Evolutionary conservation across 73 alveolate genomes (phyloP).

Genomic region (Diophrys sp.): DNA sequence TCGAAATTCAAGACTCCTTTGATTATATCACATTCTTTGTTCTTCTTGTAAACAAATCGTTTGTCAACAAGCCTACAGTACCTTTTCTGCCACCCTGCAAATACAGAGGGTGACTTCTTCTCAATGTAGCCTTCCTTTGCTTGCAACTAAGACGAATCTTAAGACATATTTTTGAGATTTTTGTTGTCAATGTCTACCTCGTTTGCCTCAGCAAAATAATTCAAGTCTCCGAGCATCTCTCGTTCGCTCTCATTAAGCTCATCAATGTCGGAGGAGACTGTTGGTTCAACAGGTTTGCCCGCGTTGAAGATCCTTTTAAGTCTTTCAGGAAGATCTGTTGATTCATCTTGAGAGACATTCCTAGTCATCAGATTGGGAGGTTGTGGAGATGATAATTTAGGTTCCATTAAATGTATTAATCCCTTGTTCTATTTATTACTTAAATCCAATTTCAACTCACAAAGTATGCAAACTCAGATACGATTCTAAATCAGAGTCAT

Average conservation of each 20-base stretch:
- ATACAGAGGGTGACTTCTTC: not conserved
- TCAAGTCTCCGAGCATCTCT: not conserved
- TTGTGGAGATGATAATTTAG: too few relatives aligned
- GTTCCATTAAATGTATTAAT: too few relatives aligned
- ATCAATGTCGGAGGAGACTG: too few relatives aligned
- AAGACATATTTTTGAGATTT: not conserved
- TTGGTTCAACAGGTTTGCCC: too few relatives aligned
- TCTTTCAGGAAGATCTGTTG: too few relatives aligned
- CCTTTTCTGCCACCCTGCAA: conserved; percentile 7
- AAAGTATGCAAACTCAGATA: too few relatives aligned
- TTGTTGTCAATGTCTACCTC: not conserved
- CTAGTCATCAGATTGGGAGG: too few relatives aligned
- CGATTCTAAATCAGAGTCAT: too few relatives aligned
- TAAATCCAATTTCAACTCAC: too few relatives aligned
- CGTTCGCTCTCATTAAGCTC: not conserved
- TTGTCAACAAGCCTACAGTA: not conserved
- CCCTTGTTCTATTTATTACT: too few relatives aligned
- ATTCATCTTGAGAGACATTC: too few relatives aligned
- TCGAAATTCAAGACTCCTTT: conserved; percentile 9
- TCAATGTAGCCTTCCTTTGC: not conserved
- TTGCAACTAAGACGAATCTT: not conserved
- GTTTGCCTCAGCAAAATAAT: not conserved
- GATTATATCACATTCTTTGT: not conserved
- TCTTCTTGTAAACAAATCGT: not conserved
- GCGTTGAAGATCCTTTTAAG: too few relatives aligned